Conservation (phyloP, 768 basidiomycete species). For the Rhizopogon rudus region DNA sequence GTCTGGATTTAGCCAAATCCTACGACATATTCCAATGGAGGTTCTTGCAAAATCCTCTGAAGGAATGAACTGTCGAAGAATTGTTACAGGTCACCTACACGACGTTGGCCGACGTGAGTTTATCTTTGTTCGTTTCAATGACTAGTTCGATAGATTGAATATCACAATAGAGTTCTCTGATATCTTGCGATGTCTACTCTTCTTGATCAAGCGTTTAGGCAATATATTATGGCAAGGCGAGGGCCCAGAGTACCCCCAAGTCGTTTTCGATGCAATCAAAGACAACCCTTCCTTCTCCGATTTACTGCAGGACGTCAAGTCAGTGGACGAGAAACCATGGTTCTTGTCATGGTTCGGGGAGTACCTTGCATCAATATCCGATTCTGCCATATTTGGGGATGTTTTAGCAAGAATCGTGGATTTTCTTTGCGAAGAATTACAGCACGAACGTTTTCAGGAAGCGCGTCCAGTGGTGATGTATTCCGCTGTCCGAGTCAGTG, state of each 20-base stretch:
- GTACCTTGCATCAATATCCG: slow-evolving; percentile 53
- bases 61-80: slow-evolving; percentile 41
- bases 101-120: slow-evolving; percentile 57
- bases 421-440: slow-evolving; percentile 76
- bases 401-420: slow-evolving; percentile 68
- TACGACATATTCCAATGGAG: slow-evolving; percentile 53
- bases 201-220: slow-evolving; percentile 55
- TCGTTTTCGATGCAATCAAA: slow-evolving; percentile 79
- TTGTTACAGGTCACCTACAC: slow-evolving; percentile 58
- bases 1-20: slow-evolving; percentile 37
- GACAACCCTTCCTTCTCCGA: slow-evolving; percentile 60
- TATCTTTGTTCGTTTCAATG: slow-evolving; percentile 7
- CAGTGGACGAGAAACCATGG: slow-evolving; percentile 37
- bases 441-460: slow-evolving; percentile 66
- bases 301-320: slow-evolving; percentile 34
- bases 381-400: slow-evolving; percentile 47
- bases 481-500: slow-evolving; percentile 58
- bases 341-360: slow-evolving; percentile 62
- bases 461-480: slow-evolving; percentile 57
- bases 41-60: slow-evolving; percentile 29
- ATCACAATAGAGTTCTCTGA: slow-evolving; percentile 48
- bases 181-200: slow-evolving; percentile 53
- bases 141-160: slow-evolving; percentile 1
- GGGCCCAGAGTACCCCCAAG: slow-evolving; percentile 66
- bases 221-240: slow-evolving; percentile 65